These are phyloP conservation scores for Phytomonas francai DNA, from an alignment of 208 protist genomes.

Conservation along the genomic window DNA sequence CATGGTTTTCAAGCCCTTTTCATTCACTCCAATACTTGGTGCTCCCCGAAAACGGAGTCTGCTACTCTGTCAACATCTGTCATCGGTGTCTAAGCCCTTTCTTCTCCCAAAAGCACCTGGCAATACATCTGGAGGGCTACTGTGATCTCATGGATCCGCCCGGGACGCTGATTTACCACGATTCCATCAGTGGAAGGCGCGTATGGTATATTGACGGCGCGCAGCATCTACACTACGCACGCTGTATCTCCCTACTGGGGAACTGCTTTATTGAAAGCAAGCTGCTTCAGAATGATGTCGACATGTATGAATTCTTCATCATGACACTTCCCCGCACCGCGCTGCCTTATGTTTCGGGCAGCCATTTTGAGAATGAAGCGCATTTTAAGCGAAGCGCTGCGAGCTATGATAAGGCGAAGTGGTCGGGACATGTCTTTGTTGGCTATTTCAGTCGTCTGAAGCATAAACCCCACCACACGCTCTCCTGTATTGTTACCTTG, in stretches of 20 bases:
- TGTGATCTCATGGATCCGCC: slow-evolving; percentile 33
- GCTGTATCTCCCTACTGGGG: slow-evolving; percentile 47
- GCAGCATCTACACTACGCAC: slow-evolving; percentile 53
- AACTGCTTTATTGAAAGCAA: slow-evolving; percentile 73
- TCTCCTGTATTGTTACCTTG: slow-evolving; percentile 63
- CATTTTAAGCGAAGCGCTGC: slow-evolving; percentile 28
- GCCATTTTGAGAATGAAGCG: slow-evolving; percentile 9
- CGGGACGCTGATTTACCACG: slow-evolving; percentile 41
- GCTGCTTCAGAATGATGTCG: slow-evolving; percentile 55
- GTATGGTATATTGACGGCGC: slow-evolving; percentile 55
- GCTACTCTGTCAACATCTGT: slow-evolving; percentile 59
- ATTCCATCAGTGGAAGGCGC: slow-evolving; percentile 23
- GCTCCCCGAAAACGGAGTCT: slow-evolving; percentile 40
- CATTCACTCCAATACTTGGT: slow-evolving; percentile 39
- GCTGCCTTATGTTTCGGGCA: slow-evolving; percentile 27
- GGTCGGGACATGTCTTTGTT: slow-evolving; percentile 46
- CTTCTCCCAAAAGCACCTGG: slow-evolving; percentile 34
- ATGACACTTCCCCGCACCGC: slow-evolving; percentile 37
- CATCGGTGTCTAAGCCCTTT: slow-evolving; percentile 66
- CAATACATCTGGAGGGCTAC: slow-evolving; percentile 43
- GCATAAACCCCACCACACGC: slow-evolving; percentile 45
- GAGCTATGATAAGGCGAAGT: slow-evolving; percentile 36
- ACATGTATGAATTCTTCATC: slow-evolving; percentile 70
- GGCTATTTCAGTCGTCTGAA: slow-evolving; percentile 69
- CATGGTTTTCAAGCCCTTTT: slow-evolving; percentile 57